Evolutionary conservation across 306 rosid species (phyloP), one percentile per base, ranked within the genome.

Genomic region (Rosa multiflora): DNA sequence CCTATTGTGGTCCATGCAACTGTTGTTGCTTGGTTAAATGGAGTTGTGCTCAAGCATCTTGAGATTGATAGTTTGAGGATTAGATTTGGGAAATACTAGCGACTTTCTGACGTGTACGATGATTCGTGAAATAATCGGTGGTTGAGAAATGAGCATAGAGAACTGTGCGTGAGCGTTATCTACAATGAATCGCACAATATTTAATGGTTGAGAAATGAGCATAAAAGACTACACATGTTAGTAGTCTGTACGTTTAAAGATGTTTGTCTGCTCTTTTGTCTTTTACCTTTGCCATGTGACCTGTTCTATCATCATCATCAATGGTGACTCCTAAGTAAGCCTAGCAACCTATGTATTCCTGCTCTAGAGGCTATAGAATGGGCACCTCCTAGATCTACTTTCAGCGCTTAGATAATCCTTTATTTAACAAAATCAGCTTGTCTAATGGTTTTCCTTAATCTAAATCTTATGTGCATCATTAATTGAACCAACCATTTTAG

Each of bases 241-340:
- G n/a, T 6, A 1, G 17, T 5, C 0, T 61, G 58, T 32, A 9
- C 3, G 6, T 32, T 23, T 46, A 5, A 23, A 26, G 6, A 5
- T 8, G 4, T 18, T 59, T 61, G 46, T 61, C 35, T 26, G 0
- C 29, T 67, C 29, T 17, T 35, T 67, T 67, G 15, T 67, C 72
- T 18, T 43, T 29, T 44, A 44, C 21, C 55, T 26, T 61, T 43
- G 10, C 70, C 78, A 75, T 75, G 70, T 75, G 44, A 61, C 42
- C 15, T 52, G 74, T 77, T 77, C 74, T 40, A 67, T 67, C 66
- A 67, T 52, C 74, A 77, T 9, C 80, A 77, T 14, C 73, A 20
- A 73, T 39, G 55, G 67, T 49, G 66, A 52, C 17, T 39, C 47
- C 43, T 21, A 77, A 15, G 43, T 20, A 53, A 39, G 46, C 58